Percentiles rank a stretch among this genome's conserved stretches.
Evolutionary conservation across 306 rosid genomes (phyloP).

Genomic region (Hylodesmum podocarpum): DNA sequence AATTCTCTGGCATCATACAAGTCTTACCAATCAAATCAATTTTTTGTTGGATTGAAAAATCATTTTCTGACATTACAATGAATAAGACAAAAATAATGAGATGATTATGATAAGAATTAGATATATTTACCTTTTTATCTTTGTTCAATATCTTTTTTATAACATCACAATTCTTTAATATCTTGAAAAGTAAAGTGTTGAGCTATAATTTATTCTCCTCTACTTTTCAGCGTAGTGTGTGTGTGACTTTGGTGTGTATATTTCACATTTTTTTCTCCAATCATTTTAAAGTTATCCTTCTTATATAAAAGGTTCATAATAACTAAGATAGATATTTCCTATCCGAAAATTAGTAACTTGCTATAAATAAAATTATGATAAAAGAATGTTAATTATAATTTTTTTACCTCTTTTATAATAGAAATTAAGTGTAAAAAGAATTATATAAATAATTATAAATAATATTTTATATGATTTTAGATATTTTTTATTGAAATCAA

Average conservation of each 20-base stretch:
- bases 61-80: neutral
- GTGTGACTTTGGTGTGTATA: neutral
- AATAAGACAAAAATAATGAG: neutral
- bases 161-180: neutral
- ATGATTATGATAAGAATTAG: neutral
- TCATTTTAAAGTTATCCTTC: neutral
- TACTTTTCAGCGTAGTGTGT: neutral
- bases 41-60: too few relatives aligned
- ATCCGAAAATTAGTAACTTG: too few relatives aligned
- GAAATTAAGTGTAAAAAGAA: too few relatives aligned
- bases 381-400: neutral
- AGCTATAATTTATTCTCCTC: neutral
- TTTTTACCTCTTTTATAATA: neutral
- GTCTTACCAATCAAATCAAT: too few relatives aligned
- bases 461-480: too few relatives aligned
- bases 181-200: neutral
- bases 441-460: too few relatives aligned
- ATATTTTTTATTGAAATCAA: too few relatives aligned
- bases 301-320: neutral
- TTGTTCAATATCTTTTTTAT: neutral
- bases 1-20: too few relatives aligned
- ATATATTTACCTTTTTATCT: neutral
- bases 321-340: too few relatives aligned
- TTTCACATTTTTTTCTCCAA: neutral
- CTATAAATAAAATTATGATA: too few relatives aligned